Evolutionary conservation across 768 basidiomycete genomes (phyloP).

Genomic region (Kwoniella pini): DNA sequence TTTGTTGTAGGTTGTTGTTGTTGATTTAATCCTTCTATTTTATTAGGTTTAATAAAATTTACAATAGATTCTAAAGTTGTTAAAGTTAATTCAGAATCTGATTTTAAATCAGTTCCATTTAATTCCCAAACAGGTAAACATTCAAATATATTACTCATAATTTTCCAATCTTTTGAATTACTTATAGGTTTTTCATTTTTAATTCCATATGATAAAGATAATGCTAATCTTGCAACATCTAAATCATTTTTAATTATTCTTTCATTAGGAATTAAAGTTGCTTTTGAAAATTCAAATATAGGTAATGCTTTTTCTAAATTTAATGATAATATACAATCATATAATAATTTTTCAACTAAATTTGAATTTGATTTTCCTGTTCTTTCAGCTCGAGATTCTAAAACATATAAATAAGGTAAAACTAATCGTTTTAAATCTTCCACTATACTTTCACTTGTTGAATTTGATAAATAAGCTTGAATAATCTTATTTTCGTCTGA

Average conservation of each 20-base stretch:
- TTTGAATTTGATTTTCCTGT: constrained; percentile 68
- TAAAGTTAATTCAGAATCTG: constrained; percentile 73
- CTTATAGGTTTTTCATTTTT: constrained; percentile 62
- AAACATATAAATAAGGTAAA: constrained; percentile 87
- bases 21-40: constrained; percentile 68
- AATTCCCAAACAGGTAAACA: constrained; percentile 88
- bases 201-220: constrained; percentile 80
- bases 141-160: constrained; percentile 90
- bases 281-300: constrained; percentile 88
- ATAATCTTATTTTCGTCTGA: constrained; percentile 70
- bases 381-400: constrained; percentile 85
- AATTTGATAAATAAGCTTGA: constrained; percentile 71
- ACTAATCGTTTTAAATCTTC: constrained; percentile 73
- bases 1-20: constrained; percentile 60
- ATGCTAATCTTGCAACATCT: constrained; percentile 79
- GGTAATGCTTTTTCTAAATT: constrained; percentile 66
- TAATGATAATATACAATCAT: constrained; percentile 70
- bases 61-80: constrained; percentile 79
- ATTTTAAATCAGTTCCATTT: constrained; percentile 57
- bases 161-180: constrained; percentile 71
- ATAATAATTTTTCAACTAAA: constrained; percentile 67
- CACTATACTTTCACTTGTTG: constrained; percentile 67
- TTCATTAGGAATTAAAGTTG: constrained; percentile 69
- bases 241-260: constrained; percentile 78
- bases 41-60: constrained; percentile 72